phyloP scores from a whole-genome alignment of 768 basidiomycete species.

The Termitomyces heimii region DNA sequence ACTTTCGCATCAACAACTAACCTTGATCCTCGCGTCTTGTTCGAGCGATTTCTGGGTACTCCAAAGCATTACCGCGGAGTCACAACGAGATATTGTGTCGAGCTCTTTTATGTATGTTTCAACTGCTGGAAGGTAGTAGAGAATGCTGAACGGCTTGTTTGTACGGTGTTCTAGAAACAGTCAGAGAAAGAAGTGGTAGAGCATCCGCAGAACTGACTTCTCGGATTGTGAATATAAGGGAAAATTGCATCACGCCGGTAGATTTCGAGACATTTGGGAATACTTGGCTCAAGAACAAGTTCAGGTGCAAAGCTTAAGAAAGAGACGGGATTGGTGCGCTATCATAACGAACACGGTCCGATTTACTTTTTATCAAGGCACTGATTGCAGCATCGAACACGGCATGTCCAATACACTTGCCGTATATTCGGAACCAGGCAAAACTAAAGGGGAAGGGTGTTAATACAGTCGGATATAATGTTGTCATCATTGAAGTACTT shows the following conservation, averaged over 20 bases:
- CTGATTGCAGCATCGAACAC: conserved; percentile 28
- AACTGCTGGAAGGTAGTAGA: conserved; percentile 20
- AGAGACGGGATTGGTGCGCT: neutral
- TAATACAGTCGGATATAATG: neutral
- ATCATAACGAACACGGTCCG: neutral
- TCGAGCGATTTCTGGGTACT: conserved; percentile 20
- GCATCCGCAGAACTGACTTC: conserved; percentile 13
- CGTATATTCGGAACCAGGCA: conserved; percentile 24
- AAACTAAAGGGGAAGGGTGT: conserved; percentile 20
- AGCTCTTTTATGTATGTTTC: conserved; percentile 23
- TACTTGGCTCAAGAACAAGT: conserved; percentile 18
- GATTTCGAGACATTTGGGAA: conserved; percentile 19
- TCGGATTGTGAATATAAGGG: conserved; percentile 19
- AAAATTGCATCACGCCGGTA: conserved; percentile 24
- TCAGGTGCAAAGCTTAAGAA: conserved; percentile 24
- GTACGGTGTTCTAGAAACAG: conserved; percentile 6
- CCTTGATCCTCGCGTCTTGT: conserved; percentile 14
- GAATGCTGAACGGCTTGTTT: conserved; percentile 13
- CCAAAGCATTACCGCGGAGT: conserved; percentile 20
- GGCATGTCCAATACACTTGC: conserved; percentile 30
- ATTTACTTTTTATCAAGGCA: conserved; percentile 28
- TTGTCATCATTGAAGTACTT: neutral
- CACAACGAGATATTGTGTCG: conserved; percentile 9
- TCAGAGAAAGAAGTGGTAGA: neutral
- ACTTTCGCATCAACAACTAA: neutral